A percentile compares a stretch with the other conserved stretches of the same genome.
These are phyloP conservation scores for Fusarium decemcellulare DNA, from an alignment of 2,329 filamentous ascomycete species.

Conservation along the genomic window DNA sequence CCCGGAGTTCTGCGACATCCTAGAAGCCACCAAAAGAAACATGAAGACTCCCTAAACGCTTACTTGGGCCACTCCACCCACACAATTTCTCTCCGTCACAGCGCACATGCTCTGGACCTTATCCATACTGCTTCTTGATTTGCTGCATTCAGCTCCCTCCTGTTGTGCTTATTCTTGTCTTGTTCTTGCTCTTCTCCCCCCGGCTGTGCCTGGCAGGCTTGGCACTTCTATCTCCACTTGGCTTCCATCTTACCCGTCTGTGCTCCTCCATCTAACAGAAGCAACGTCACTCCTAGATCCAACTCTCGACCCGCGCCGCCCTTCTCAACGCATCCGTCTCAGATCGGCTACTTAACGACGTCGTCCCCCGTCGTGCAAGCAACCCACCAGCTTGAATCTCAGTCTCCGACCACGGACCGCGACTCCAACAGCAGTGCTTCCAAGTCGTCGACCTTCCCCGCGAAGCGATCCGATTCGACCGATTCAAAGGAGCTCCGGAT, in stretches of 20 bases:
- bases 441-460: conserved; percentile 44
- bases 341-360: conserved; percentile 77
- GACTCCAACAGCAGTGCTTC: conserved; percentile 45
- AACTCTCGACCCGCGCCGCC: conserved; percentile 47
- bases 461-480: conserved; percentile 42
- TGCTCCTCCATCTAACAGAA: conserved; percentile 38
- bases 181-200: conserved; percentile 19
- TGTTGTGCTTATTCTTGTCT: not conserved
- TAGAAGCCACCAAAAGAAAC: conserved; percentile 28
- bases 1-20: conserved; percentile 36
- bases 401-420: conserved; percentile 36
- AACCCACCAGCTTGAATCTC: conserved; percentile 56
- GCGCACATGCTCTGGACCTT: conserved; percentile 17
- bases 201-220: conserved; percentile 28
- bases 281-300: conserved; percentile 45
- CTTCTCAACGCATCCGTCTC: conserved; percentile 72
- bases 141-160: not conserved
- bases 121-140: conserved; percentile 2
- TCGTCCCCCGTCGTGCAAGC: conserved; percentile 78
- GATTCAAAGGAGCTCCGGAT: conserved; percentile 45
- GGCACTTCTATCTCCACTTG: conserved; percentile 37
- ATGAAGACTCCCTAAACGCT: conserved; percentile 11
- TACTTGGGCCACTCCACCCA: not conserved
- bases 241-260: conserved; percentile 27
- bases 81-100: not conserved